Base-by-base conservation (phyloP, 139 green algal species). In the Deuterostichococcus epilithicus region DNA sequence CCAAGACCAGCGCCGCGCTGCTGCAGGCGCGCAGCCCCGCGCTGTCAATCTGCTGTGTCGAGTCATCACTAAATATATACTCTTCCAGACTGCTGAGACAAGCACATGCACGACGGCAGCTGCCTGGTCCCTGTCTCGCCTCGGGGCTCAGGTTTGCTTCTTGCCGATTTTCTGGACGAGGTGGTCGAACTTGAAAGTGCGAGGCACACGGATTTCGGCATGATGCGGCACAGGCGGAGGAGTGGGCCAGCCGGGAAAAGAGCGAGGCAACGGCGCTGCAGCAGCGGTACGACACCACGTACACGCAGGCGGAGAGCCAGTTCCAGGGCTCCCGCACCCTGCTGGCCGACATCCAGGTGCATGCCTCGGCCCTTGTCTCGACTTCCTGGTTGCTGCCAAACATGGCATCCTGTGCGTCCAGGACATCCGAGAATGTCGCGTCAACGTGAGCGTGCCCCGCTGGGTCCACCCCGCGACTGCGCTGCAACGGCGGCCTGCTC, bases 1-100 rank as follows among this genome's bases (percentile, higher is more conserved):
- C 83, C 71, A 75, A 83, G 34, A 86, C 85, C 13, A 84, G 88
- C 44, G 79, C 91, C 33, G 83, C 83, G 2, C 45, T 92, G 73
- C 83, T 94, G 30, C 83, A 92, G 78, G 73, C 52, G 32, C 52
- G 8, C 42, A 4, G 6, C 33, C 18, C 5, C 33, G n/a, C 25
- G 38, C 59, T 26, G n/a, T 15, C 32, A 34, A 32, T 33, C 44
- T 33, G 32, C 26, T 73, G 6, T 73, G 33, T 73, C 45, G 36
- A 73, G 1, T 36, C 37, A 22, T 75, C 33, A 26, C 18, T 47
- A 42, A 72, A 42, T 33, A 15, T 39, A 33, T 5, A 32, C 32
- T 23, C 8, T 8, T 47, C 32, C 42, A 15, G 33, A 47, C 15
- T 45, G 67, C 30, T 72, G 67, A 22, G 28, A 8, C 18, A 8